Evolutionary conservation across 176 grass and related monocot genomes (phyloP).

Genomic region (Zizania latifolia): DNA sequence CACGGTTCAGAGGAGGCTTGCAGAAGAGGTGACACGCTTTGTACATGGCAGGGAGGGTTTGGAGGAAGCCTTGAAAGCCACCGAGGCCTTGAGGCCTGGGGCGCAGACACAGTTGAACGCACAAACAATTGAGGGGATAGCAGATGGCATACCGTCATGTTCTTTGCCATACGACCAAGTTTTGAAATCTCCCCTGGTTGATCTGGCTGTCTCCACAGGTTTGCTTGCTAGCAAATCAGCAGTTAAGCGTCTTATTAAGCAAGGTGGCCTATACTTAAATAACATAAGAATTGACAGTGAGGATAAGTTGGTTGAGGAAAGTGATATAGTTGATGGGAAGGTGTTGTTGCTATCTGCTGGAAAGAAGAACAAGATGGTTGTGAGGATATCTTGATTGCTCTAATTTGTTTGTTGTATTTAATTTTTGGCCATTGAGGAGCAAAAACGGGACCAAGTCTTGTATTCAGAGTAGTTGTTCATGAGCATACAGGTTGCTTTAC

Average conservation of each 20-base stretch:
- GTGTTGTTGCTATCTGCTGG: constrained; percentile 78
- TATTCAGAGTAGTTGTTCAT: background rate
- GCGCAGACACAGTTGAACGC: constrained; percentile 63
- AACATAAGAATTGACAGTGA: constrained; percentile 64
- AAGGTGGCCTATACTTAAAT: constrained; percentile 90
- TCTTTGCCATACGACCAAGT: constrained; percentile 67
- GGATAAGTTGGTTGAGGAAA: constrained; percentile 52
- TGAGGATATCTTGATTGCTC: constrained; percentile 70
- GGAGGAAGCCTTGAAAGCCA: constrained; percentile 78
- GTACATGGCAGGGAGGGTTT: constrained; percentile 86
- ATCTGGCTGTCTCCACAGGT: constrained; percentile 76
- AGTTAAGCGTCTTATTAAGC: constrained; percentile 64
- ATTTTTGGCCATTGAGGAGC: constrained; percentile 1
- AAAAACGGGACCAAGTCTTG: background rate
- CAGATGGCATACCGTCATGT: constrained; percentile 75
- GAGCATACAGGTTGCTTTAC: background rate
- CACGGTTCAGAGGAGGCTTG: constrained; percentile 66
- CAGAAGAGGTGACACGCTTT: constrained; percentile 88
- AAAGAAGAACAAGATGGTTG: constrained; percentile 98
- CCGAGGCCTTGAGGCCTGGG: constrained; percentile 68
- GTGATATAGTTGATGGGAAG: constrained; percentile 83
- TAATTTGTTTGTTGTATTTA: constrained; percentile 26
- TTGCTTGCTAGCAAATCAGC: constrained; percentile 72
- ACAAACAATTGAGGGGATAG: constrained; percentile 79
- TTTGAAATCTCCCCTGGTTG: constrained; percentile 75